Evolutionary conservation across 192 early-diverging fungal species (phyloP).

Genomic region (Coemansia sp.): DNA sequence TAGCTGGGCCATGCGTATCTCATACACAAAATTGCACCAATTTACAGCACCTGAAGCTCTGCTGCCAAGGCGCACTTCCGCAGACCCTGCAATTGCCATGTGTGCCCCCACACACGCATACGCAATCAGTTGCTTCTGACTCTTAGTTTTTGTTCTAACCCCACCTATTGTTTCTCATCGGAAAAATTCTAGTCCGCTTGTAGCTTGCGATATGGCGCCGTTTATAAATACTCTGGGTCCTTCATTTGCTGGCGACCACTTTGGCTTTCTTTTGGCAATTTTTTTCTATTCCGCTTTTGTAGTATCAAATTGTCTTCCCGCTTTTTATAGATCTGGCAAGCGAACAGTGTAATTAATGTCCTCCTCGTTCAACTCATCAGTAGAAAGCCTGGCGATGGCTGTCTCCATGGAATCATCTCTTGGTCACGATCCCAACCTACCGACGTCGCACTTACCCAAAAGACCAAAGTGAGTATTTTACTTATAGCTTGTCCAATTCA

Average conservation of each 20-base stretch:
- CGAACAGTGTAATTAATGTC: constrained; percentile 8
- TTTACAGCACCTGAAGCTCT: neutral
- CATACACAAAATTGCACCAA: constrained; percentile 1
- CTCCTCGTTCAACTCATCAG: constrained; percentile 22
- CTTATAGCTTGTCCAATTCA: neutral
- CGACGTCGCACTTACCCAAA: neutral
- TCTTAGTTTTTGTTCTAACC: neutral
- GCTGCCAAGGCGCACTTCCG: neutral
- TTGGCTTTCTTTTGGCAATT: neutral
- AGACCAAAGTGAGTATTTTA: constrained; percentile 32
- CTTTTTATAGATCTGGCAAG: neutral
- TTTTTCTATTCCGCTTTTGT: neutral
- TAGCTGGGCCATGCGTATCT: constrained; percentile 21
- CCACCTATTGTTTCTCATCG: constrained; percentile 1
- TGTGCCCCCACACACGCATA: neutral
- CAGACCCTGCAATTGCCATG: neutral
- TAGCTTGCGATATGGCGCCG: neutral
- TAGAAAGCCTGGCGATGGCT: constrained; percentile 16
- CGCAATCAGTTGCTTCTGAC: neutral
- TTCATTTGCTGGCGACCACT: neutral
- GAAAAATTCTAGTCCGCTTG: neutral
- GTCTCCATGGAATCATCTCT: constrained; percentile 10
- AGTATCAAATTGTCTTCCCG: neutral
- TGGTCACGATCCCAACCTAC: neutral
- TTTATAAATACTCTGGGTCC: neutral